Evolutionary conservation across 2,329 filamentous ascomycete species (phyloP).

Genomic region (Shiraia sp.): DNA sequence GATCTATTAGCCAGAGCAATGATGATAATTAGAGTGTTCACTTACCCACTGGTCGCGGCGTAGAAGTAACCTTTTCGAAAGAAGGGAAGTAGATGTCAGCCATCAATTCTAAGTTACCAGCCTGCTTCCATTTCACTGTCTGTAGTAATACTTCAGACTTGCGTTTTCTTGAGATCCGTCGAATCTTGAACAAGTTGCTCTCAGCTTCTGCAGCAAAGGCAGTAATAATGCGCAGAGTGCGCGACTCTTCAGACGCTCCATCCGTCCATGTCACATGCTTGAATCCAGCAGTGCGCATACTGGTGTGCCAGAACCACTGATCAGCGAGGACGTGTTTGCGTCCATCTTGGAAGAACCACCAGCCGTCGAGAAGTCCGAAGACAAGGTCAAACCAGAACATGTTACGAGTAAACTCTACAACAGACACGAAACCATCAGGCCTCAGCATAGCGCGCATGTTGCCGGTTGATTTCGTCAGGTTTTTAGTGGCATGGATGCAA

Average conservation of each 20-base stretch:
- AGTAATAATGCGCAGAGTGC: constrained; percentile 11
- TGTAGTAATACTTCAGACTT: background rate
- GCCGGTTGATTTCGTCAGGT: constrained; percentile 10
- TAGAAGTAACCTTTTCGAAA: constrained; percentile 12
- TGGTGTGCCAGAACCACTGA: constrained; percentile 20
- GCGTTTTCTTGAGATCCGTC: background rate
- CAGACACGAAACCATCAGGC: constrained; percentile 31
- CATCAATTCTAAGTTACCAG: constrained; percentile 7
- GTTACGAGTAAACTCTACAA: constrained; percentile 37
- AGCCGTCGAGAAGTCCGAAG: constrained; percentile 46
- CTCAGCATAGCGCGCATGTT: constrained; percentile 30
- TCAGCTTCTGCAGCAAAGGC: constrained; percentile 1
- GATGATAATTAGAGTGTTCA: background rate
- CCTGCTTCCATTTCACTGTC: constrained; percentile 14
- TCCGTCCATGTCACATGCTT: constrained; percentile 27
- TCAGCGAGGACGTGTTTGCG: constrained; percentile 23
- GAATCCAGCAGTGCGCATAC: constrained; percentile 21
- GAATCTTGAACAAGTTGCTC: background rate
- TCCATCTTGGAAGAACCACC: constrained; percentile 47
- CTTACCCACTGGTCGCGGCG: constrained; percentile 11
- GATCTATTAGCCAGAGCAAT: background rate
- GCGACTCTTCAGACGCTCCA: constrained; percentile 12
- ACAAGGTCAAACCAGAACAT: constrained; percentile 41
- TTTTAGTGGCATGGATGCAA: constrained; percentile 39
- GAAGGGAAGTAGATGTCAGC: constrained; percentile 22